Evolutionary conservation across 257 asterid genomes (phyloP).

Genomic region (Jacaranda copaia): DNA sequence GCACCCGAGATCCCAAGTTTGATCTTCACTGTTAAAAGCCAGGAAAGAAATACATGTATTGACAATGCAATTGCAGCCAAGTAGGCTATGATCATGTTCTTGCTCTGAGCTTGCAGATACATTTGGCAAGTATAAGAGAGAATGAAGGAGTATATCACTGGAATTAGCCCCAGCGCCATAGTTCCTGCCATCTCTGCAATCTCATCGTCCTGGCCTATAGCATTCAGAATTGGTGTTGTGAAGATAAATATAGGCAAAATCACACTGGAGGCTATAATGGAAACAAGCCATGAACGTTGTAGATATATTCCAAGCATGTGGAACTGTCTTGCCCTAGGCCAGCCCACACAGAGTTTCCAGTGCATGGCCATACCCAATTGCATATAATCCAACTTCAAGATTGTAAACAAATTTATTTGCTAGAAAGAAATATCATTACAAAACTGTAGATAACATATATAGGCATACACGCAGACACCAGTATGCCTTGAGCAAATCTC

Average conservation of each 20-base stretch:
- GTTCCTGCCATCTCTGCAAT: constrained; percentile 39
- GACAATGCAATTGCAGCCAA: constrained; percentile 37
- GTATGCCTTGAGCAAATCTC: constrained; percentile 58
- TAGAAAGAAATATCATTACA: too few species aligned
- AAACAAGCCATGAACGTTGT: constrained; percentile 45
- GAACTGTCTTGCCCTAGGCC: constrained; percentile 48
- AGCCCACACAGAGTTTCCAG: constrained; percentile 54
- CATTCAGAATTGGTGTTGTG: constrained; percentile 31
- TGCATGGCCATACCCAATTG: constrained; percentile 50
- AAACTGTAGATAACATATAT: too few species aligned
- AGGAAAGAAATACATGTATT: constrained; percentile 43
- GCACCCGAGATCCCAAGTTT: constrained; percentile 47
- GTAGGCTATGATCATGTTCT: constrained; percentile 43
- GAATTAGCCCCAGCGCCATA: constrained; percentile 41
- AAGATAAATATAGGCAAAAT: constrained; percentile 35
- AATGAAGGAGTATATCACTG: constrained; percentile 36
- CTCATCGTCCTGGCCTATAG: constrained; percentile 43
- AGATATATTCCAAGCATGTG: constrained; percentile 54
- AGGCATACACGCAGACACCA: background rate
- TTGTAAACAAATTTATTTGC: constrained; percentile 22
- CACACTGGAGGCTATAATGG: constrained; percentile 27
- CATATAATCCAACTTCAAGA: background rate
- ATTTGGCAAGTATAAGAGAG: constrained; percentile 39
- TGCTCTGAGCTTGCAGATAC: constrained; percentile 56
- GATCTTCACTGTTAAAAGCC: constrained; percentile 46